Evolutionary conservation across 1,139 yeast genomes (phyloP).

Genomic region (Debaryomyces nepalensis): DNA sequence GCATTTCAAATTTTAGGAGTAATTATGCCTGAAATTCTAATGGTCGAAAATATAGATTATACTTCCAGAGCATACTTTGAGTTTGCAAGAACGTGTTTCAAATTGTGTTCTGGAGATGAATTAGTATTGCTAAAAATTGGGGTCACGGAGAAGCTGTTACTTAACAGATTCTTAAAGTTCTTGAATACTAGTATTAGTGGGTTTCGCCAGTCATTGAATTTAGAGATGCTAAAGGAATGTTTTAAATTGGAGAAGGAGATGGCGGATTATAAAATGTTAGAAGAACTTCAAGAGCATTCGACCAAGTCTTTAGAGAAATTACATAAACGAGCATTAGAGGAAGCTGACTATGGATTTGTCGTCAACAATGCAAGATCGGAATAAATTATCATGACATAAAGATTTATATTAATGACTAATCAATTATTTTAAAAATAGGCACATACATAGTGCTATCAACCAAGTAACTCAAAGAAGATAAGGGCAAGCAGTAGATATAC

Average conservation of each 20-base stretch:
- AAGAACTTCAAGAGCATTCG: slow-evolving; percentile 41
- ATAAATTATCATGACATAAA: slow-evolving; percentile 5
- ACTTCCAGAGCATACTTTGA: slow-evolving; percentile 44
- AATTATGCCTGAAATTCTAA: slow-evolving; percentile 46
- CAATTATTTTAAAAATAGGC: not conserved
- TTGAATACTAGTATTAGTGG: slow-evolving; percentile 50
- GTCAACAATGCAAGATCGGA: slow-evolving; percentile 3
- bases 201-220: slow-evolving; percentile 38
- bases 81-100: slow-evolving; percentile 35
- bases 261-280: slow-evolving; percentile 29
- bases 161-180: slow-evolving; percentile 36
- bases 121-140: slow-evolving; percentile 7
- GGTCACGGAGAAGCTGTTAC: slow-evolving; percentile 19
- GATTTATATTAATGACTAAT: slow-evolving; percentile 5
- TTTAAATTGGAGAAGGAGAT: slow-evolving; percentile 41
- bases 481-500: slow-evolving; percentile 8
- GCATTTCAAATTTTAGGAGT: slow-evolving; percentile 37
- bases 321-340: slow-evolving; percentile 33
- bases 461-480: slow-evolving; percentile 9
- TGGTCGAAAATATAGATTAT: slow-evolving; percentile 37
- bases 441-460: not conserved
- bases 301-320: slow-evolving; percentile 34
- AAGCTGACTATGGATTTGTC: slow-evolving; percentile 33
- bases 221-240: slow-evolving; percentile 34
- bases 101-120: slow-evolving; percentile 16